Base-by-base conservation (phyloP, 1,139 yeast species). In the Yamadazyma aaseri region DNA sequence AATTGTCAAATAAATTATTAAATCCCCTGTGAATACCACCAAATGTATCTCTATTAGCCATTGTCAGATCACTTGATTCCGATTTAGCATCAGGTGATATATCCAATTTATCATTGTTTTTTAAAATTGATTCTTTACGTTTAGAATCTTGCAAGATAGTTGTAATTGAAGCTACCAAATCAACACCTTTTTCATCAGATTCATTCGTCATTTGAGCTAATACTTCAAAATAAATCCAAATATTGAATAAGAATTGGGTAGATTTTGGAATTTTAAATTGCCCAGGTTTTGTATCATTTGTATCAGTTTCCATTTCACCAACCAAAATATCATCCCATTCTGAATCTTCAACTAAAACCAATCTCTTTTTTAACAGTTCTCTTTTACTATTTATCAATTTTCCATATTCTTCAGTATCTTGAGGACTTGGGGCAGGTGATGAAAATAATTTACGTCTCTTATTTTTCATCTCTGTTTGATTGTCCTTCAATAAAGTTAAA, bases 171-270 rank as follows among this genome's bases (percentile, higher is more conserved):
- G 71, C 70, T 7, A 67, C 73, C 32, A 66, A 51, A 40, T 65
- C 72, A 12, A 65, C 56, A 0, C 73, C 73, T 35, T 64, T 65
- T 36, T 65, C 71, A 38, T 72, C 81, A 9, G 63, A 53, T 35
- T 71, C 76, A 13, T 81, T 68, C 0, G 85, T 78, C 71, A 81
- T 71, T 41, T 81, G 75, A 1, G 85, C 79, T 40, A 80, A 57
- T 2, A 80, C 85, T 53, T 80, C 86, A 46, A 77, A 71, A 51
- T 81, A 81, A 30, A 79, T 65, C 80, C 85, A 81, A 20, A 75
- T 69, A 50, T 80, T 79, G 58, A 79, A 76, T 32, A 80, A 57
- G 41, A 76, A 76, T 46, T 68, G 79, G 22, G 76, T 58, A 34
- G 70, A 69, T 36, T 56, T 60, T 2, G 79, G 78, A 13, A 71